Evolutionary conservation across 495 filamentous ascomycete genomes (phyloP), one percentile per base, ranked within the genome.

Genomic region (Penicillium robsamsonii): DNA sequence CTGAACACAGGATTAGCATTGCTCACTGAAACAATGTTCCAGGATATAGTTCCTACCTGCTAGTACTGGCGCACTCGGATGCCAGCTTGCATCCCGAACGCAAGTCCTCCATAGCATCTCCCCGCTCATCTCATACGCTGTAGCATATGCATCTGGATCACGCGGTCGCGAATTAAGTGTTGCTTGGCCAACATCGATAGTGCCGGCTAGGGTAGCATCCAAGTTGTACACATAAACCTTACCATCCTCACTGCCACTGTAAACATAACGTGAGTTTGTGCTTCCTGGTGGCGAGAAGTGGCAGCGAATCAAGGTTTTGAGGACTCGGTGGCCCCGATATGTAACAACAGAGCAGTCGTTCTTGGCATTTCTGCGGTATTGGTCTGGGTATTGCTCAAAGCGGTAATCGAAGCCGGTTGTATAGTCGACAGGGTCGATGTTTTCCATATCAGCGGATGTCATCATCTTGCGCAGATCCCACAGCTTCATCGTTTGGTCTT

Each of bases 401-500:
- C 93, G 88, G 70, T 98, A 98, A 70, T 98, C 94, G 71, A 94
- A 97, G 3, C 80, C 81, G 43, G 81, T 87, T 3, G 79, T 81
- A 63, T 84, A 88, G 6, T 74, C 70, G 15, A 66, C 66, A n/a
- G 79, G 74, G 20, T 82, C 74, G 50, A 85, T 71, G 1, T 62
- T 65, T 35, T 83, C 82, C 50, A 86, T 88, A 17, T 80, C 79
- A 20, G 83, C 78, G 18, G 84, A 86, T 20, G 82, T 84, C 81
- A 90, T 88, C 81, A 89, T 90, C 57, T 83, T 87, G 53, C 95
- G 79, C 45, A 98, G 74, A 73, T 98, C 94, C 94, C 94, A 98
- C 4, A 98, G 80, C 73, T 97, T 98, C 87, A 96, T 96, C 31
- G 84, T 89, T 70, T 98, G 94, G 63, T 98, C 94, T 64, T 98